A percentile compares a stretch with the other conserved stretches of the same genome.
These are phyloP conservation scores for Saprolegnia parasitica DNA, from an alignment of 352 stramenopile genomes.

Conservation along the genomic window DNA sequence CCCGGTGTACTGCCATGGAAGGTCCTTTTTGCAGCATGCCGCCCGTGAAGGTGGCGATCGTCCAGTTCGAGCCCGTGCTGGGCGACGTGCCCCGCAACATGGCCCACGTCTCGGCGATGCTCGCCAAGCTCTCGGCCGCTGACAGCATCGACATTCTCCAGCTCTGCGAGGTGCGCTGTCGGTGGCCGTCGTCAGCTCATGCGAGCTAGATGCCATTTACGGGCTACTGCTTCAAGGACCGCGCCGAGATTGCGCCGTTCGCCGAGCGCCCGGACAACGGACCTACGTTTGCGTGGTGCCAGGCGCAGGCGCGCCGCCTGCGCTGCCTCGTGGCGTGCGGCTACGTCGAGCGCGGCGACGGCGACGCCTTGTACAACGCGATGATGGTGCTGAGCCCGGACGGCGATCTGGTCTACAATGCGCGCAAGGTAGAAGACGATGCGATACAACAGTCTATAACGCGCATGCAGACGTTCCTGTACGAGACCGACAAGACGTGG, in stretches of 20 bases:
- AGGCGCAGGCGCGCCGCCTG: conserved; percentile 52
- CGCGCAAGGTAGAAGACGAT: conserved; percentile 40
- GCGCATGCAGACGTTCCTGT: conserved; percentile 55
- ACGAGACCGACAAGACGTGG: conserved; percentile 81
- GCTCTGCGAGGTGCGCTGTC: conserved; percentile 56
- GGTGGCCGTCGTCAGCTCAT: conserved; percentile 2
- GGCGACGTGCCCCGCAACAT: conserved; percentile 65
- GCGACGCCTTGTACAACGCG: conserved; percentile 58
- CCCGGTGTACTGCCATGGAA: not conserved
- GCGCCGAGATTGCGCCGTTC: conserved; percentile 50
- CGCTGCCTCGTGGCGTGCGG: conserved; percentile 33
- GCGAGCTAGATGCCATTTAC: conserved; percentile 68
- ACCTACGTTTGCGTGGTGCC: conserved; percentile 62
- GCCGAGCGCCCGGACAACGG: conserved; percentile 53
- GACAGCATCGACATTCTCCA: conserved; percentile 68
- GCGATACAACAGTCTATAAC: not conserved
- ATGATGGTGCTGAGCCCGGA: conserved; percentile 73
- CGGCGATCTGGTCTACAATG: conserved; percentile 62
- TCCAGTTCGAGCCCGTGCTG: conserved; percentile 78
- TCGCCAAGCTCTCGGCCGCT: conserved; percentile 40
- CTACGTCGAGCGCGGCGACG: conserved; percentile 30
- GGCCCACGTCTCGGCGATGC: conserved; percentile 62
- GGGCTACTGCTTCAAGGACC: conserved; percentile 68
- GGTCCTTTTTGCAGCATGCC: not conserved
- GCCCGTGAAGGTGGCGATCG: conserved; percentile 65